Conservation (phyloP, 805 yeast genomes). For the Metschnikowia aberdeeniae region DNA sequence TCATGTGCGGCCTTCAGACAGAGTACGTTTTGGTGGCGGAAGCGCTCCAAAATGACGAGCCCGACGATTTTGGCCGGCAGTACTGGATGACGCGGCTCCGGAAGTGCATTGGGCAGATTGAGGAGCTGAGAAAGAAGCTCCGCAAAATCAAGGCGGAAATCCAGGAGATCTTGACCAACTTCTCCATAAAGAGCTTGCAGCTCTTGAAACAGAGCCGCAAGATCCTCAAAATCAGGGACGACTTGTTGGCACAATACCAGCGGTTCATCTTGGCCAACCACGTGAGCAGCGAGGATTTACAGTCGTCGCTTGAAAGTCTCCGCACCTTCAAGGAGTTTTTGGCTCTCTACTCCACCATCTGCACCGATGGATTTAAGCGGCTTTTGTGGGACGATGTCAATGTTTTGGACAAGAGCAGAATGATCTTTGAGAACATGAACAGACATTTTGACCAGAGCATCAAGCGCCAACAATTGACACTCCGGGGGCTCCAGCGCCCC, state of each 20-base stretch:
- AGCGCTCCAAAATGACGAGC: neutral
- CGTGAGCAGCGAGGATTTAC: slow-evolving; percentile 1
- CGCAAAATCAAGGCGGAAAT: neutral
- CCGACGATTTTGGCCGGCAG: neutral
- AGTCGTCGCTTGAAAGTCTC: slow-evolving; percentile 2
- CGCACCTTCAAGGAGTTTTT: slow-evolving; percentile 3
- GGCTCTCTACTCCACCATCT: slow-evolving; percentile 4
- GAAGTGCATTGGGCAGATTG: neutral
- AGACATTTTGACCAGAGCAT: neutral
- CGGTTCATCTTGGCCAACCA: slow-evolving; percentile 2
- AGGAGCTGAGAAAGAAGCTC: neutral
- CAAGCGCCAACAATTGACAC: slow-evolving; percentile 4
- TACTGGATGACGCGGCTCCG: neutral
- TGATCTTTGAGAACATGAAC: slow-evolving; percentile 1
- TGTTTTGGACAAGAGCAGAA: slow-evolving; percentile 3
- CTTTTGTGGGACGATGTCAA: slow-evolving; percentile 4
- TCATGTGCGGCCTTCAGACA: slow-evolving; percentile 4
- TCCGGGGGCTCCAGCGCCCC: slow-evolving; percentile 1
- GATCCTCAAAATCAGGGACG: slow-evolving; percentile 1
- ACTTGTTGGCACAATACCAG: slow-evolving; percentile 1
- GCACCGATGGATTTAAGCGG: slow-evolving; percentile 4
- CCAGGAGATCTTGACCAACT: neutral
- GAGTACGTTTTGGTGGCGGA: slow-evolving; percentile 5
- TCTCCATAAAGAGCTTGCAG: neutral
- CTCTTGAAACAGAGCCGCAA: slow-evolving; percentile 1